phyloP scores from a whole-genome alignment of 768 basidiomycete species.

The Candolleomyces eurysporus region DNA sequence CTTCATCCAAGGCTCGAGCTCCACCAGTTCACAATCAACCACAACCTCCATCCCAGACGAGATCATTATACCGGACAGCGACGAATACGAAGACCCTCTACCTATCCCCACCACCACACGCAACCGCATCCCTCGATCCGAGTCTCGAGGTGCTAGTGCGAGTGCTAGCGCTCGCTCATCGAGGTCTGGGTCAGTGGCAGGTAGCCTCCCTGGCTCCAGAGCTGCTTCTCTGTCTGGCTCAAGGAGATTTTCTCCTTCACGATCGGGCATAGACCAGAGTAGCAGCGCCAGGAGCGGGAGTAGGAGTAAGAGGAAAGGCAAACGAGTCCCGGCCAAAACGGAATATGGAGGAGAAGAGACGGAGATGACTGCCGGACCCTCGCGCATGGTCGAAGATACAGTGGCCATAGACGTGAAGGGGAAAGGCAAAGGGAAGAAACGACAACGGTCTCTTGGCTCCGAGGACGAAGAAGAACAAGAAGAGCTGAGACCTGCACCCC shows the following conservation, averaged over 20 bases:
- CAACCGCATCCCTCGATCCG: slow-evolving; percentile 4
- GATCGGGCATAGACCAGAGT: no score
- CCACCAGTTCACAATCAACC: no score
- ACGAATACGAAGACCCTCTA: not conserved
- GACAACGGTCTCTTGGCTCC: not conserved
- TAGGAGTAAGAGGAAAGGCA: no score
- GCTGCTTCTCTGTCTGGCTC: no score
- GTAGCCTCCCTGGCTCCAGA: not conserved
- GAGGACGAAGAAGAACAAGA: not conserved
- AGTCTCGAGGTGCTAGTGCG: not conserved
- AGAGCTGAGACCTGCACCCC: not conserved
- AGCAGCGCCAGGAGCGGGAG: no score
- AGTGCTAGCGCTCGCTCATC: not conserved
- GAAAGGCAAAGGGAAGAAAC: slow-evolving; percentile 1
- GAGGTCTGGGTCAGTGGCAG: not conserved
- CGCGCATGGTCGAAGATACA: no score
- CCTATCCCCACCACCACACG: slow-evolving; percentile 2
- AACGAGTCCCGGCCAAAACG: no score
- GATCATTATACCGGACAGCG: not conserved
- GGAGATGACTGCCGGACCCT: not conserved
- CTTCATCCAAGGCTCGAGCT: no score
- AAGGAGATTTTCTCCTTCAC: no score
- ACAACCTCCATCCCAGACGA: no score
- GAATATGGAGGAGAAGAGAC: not conserved
- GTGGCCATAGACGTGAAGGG: not conserved